phyloP scores from a whole-genome alignment of 345 rosid species.

The Eucalyptus decipiens region DNA sequence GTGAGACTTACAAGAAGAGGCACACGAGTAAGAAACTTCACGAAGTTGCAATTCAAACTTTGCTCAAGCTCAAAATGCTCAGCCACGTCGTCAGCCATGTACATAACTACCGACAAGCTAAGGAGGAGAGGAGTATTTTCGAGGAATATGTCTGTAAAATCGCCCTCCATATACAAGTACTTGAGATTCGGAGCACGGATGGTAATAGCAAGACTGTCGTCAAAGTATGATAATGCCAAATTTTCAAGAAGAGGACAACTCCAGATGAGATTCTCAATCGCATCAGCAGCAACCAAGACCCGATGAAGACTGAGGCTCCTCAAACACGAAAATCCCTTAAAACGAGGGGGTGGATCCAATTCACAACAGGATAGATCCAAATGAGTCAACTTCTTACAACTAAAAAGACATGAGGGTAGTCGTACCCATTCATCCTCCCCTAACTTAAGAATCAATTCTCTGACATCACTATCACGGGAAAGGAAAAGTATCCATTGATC shows the following conservation, averaged over 20 bases:
- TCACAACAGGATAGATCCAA: conserved; percentile 79
- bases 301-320: conserved; percentile 69
- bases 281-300: conserved; percentile 64
- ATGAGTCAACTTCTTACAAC: conserved; percentile 40
- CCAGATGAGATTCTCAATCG: conserved; percentile 61
- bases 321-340: conserved; percentile 63
- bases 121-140: conserved; percentile 64
- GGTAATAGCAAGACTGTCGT: conserved; percentile 66
- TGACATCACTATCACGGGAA: conserved; percentile 57
- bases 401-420: conserved; percentile 68
- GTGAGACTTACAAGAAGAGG: conserved; percentile 73
- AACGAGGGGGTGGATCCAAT: conserved; percentile 54
- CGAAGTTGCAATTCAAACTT: conserved; percentile 64
- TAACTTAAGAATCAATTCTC: conserved; percentile 61
- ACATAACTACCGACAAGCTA: conserved; percentile 67
- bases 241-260: conserved; percentile 77
- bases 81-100: conserved; percentile 68
- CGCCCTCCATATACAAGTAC: conserved; percentile 81
- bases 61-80: conserved; percentile 85
- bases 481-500: conserved; percentile 97
- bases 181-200: conserved; percentile 70
- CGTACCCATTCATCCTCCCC: conserved; percentile 86
- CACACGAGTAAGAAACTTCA: conserved; percentile 70
- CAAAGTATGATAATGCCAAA: conserved; percentile 66
- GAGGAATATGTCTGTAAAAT: conserved; percentile 69